Evolutionary conservation across 2,329 filamentous ascomycete species (phyloP), one percentile per base, ranked within the genome.

Genomic region (Zymoseptoria brevis): DNA sequence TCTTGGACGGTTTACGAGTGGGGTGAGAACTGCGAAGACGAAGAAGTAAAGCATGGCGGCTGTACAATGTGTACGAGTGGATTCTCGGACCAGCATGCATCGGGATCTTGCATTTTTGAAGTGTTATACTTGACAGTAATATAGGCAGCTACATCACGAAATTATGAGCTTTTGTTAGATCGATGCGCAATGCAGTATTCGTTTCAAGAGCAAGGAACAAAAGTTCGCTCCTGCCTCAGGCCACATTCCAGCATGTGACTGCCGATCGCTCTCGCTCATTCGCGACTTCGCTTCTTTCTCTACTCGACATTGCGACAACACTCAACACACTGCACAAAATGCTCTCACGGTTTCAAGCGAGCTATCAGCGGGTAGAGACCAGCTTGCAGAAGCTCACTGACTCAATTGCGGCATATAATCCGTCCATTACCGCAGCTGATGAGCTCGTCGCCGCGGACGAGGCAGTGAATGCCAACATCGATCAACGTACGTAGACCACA

Each of bases 351-450:
- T 73, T 80, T 30, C 73, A 75, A 29, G 65, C 69, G 13, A 76
- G 75, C 61, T 79, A 79, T 61, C 71, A 76, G 64, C 74, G 77
- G 60, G 70, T 80, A 50, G 77, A 80, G 59, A 70, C 72, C 56
- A 76, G 76, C 4, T 77, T 95, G 19, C 81, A 82, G 11, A 84
- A 78, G 26, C 79, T 95, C 35, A 86, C 91, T 66, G 88, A 91
- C 71, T 92, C 89, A 0, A 87, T 95, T 62, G 81, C 88, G 5
- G 88, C 90, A 64, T 93, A 92, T 75, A 90, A 91, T 68, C 89
- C 90, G 0, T 89, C 87, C 6, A 77, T 83, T 4, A 74, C 79
- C 41, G 83, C 86, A 24, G 88, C 87, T 5, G 77, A 83, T 58
- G 87, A 91, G 63, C 83, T 95, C 8, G 78, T 88, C 19, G 77